Evolutionary conservation across 2,329 filamentous ascomycete genomes (phyloP).

Genomic region (Ilyonectria destructans): DNA sequence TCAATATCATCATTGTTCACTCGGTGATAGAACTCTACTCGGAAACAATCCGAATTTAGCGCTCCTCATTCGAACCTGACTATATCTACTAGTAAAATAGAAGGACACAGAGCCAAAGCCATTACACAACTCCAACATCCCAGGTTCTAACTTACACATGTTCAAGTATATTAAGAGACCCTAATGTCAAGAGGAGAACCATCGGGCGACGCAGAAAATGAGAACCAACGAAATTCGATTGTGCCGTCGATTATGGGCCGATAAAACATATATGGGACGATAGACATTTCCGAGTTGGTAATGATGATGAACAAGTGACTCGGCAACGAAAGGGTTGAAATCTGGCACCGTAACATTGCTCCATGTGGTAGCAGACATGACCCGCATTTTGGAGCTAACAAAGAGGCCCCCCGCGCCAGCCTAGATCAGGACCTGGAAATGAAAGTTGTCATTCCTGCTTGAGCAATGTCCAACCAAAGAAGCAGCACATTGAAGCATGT

Average conservation of each 20-base stretch:
- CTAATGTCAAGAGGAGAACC: too few relatives aligned
- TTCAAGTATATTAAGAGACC: too few relatives aligned
- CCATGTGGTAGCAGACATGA: neutral
- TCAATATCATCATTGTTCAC: too few relatives aligned
- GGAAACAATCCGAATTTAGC: too few relatives aligned
- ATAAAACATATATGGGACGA: neutral
- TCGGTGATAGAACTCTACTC: too few relatives aligned
- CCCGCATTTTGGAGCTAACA: constrained; percentile 26
- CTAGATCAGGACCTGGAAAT: constrained; percentile 29
- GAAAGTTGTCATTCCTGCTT: constrained; percentile 20
- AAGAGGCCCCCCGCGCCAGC: constrained; percentile 22
- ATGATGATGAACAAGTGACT: neutral
- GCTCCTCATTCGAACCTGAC: too few relatives aligned
- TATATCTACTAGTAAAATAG: too few relatives aligned
- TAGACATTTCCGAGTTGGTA: neutral
- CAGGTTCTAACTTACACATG: too few relatives aligned
- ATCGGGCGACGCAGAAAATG: too few relatives aligned
- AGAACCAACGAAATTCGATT: too few relatives aligned
- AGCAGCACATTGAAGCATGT: neutral
- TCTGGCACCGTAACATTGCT: neutral
- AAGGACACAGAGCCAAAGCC: too few relatives aligned
- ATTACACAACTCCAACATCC: too few relatives aligned
- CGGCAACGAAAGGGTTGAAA: neutral
- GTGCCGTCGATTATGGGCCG: neutral
- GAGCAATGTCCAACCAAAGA: constrained; percentile 2